Conservation (phyloP, 257 asterid genomes). For the Avicennia marina region DNA sequence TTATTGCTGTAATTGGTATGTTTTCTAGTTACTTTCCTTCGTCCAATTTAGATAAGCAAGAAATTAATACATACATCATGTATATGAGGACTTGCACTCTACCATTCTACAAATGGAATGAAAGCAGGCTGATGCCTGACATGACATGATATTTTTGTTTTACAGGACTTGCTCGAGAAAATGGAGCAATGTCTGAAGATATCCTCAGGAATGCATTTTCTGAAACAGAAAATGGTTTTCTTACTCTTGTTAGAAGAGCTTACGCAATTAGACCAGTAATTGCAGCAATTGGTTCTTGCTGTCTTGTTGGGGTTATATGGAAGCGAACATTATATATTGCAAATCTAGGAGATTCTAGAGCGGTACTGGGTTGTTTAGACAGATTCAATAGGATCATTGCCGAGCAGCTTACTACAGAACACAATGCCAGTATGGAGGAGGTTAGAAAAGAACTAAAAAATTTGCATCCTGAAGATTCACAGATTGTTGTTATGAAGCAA, state of each 20-base stretch:
- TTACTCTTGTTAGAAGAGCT: constrained; percentile 36
- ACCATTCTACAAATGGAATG: too few relatives aligned
- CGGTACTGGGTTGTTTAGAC: constrained; percentile 54
- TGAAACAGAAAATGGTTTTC: constrained; percentile 61
- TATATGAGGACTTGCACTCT: too few relatives aligned
- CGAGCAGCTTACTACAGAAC: constrained; percentile 69
- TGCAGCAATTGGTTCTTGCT: constrained; percentile 62
- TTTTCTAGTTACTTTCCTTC: not conserved
- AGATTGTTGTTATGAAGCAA: constrained; percentile 39
- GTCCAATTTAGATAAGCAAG: too few relatives aligned
- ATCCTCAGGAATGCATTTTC: constrained; percentile 43
- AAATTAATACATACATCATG: too few relatives aligned
- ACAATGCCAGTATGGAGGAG: constrained; percentile 55
- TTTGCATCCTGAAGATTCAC: constrained; percentile 59
- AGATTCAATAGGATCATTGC: constrained; percentile 39
- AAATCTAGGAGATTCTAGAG: constrained; percentile 82
- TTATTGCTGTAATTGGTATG: not conserved
- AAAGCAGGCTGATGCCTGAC: too few relatives aligned
- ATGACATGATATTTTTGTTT: constrained; percentile 1
- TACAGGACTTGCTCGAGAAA: constrained; percentile 54
- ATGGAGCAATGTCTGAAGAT: constrained; percentile 44
- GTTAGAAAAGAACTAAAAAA: constrained; percentile 55
- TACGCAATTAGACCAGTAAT: constrained; percentile 31
- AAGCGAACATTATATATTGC: constrained; percentile 46
- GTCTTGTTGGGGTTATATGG: constrained; percentile 78